Conservation (phyloP, 1,284 basidiomycete genomes). For the Ustilago loliicola region DNA sequence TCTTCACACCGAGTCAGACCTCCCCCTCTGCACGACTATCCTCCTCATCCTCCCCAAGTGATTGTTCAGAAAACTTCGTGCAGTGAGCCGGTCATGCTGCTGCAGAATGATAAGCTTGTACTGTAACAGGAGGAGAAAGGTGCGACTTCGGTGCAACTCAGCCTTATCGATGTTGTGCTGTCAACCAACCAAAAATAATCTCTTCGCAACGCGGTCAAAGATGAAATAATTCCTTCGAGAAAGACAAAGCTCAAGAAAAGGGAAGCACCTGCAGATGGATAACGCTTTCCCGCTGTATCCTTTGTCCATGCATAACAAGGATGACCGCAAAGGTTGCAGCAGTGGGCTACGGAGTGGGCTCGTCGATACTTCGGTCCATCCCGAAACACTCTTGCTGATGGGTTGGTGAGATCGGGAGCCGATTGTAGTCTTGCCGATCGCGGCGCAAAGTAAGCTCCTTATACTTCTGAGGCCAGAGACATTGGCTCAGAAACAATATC, state of each 20-base stretch:
- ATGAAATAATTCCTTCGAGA: slow-evolving; percentile 34
- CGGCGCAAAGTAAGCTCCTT: too few relatives aligned
- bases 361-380: not conserved
- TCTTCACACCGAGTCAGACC: not conserved
- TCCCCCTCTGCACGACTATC: not conserved
- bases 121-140: slow-evolving; percentile 5
- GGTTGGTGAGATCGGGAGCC: not conserved
- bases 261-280: slow-evolving; percentile 4
- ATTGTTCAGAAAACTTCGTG: not conserved
- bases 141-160: slow-evolving; percentile 32
- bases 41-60: not conserved
- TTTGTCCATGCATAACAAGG: not conserved
- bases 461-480: too few relatives aligned
- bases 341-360: not conserved
- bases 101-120: slow-evolving; percentile 16
- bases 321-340: slow-evolving; percentile 1
- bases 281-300: slow-evolving; percentile 4
- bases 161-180: slow-evolving; percentile 34
- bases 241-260: slow-evolving; percentile 1
- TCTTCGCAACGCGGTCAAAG: slow-evolving; percentile 24
- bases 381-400: not conserved
- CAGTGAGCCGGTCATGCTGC: not conserved
- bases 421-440: not conserved
- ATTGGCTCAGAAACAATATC: too few relatives aligned
- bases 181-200: slow-evolving; percentile 13